Evolutionary conservation across 768 basidiomycete genomes (phyloP).

Genomic region (Antrodiella citrinella): DNA sequence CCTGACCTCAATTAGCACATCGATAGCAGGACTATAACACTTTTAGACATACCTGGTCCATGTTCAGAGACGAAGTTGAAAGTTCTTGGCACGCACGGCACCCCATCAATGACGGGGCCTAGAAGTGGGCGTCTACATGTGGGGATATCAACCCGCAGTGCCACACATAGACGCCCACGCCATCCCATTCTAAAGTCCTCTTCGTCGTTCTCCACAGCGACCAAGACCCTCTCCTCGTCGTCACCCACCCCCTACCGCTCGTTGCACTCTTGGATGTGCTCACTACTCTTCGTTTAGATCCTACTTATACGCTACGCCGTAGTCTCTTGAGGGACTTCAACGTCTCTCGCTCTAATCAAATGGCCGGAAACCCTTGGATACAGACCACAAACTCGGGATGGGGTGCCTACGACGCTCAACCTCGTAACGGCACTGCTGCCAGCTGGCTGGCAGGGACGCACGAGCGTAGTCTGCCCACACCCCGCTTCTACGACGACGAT

Average conservation of each 20-base stretch:
- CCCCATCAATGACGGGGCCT: no score
- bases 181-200: background rate
- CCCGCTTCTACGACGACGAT: slow-evolving; percentile 6
- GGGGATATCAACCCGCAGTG: background rate
- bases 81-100: no score
- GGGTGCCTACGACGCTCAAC: slow-evolving; percentile 10
- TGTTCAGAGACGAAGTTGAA: no score
- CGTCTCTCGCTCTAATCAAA: slow-evolving; percentile 1
- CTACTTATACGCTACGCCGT: background rate
- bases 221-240: background rate
- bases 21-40: no score
- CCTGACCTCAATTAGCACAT: no score
- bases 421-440: slow-evolving; percentile 6
- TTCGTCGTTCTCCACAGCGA: background rate
- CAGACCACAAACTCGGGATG: slow-evolving; percentile 4
- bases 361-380: slow-evolving; percentile 4
- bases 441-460: slow-evolving; percentile 10
- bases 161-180: background rate
- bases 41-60: background rate
- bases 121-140: no score
- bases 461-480: slow-evolving; percentile 3
- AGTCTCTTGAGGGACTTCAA: background rate
- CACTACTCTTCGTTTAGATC: background rate
- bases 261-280: background rate
- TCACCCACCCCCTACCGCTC: background rate